phyloP scores from a whole-genome alignment of 208 protist genomes.

The Trichomonas tenax region DNA sequence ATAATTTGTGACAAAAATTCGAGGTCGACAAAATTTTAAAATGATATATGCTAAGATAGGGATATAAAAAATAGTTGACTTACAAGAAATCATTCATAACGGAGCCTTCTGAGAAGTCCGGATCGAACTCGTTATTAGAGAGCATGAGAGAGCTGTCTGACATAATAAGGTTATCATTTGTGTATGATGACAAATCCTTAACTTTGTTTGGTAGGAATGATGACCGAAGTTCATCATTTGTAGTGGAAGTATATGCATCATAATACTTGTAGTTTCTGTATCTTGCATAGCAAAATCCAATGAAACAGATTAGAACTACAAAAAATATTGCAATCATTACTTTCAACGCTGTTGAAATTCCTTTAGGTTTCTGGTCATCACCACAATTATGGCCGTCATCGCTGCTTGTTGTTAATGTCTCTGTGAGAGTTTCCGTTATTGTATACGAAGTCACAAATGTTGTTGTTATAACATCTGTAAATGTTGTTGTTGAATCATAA shows the following conservation, averaged over 20 bases:
- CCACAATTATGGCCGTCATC: no score
- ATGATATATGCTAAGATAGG: no score
- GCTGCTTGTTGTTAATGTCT: background rate
- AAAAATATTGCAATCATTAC: background rate
- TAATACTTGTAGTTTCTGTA: background rate
- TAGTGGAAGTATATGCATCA: background rate
- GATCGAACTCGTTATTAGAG: background rate
- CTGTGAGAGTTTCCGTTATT: background rate
- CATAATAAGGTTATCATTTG: background rate
- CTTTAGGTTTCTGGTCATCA: background rate
- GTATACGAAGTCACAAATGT: background rate
- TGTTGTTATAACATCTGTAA: no score
- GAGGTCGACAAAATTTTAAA: no score
- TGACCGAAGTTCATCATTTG: background rate
- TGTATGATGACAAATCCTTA: background rate
- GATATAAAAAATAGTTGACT: no score
- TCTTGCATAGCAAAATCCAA: background rate
- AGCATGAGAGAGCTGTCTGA: background rate
- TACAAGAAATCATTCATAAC: no score
- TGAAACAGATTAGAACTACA: background rate
- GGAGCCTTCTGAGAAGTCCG: background rate
- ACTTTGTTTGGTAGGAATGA: background rate
- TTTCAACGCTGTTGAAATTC: background rate
- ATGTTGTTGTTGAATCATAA: no score
- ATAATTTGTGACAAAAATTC: no score